These are phyloP conservation scores for Silybum marianum DNA, from an alignment of 129 eudicot genomes.

Conservation along the genomic window DNA sequence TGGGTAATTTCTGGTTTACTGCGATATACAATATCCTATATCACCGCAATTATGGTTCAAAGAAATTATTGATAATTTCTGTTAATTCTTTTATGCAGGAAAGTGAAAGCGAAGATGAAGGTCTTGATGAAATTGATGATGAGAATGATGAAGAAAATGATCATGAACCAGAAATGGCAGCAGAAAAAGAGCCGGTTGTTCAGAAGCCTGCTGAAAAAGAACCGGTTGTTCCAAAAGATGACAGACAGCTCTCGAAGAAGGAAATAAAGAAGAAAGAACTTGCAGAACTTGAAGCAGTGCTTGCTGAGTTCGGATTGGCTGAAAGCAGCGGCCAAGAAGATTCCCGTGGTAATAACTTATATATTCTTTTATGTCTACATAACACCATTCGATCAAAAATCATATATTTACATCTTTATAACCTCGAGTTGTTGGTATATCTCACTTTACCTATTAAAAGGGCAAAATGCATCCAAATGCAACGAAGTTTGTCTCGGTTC, in stretches of 20 bases:
- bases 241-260: conserved; percentile 90
- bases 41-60: background rate
- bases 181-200: conserved; percentile 44
- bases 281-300: conserved; percentile 89
- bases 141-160: conserved; percentile 84
- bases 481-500: background rate
- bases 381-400: background rate
- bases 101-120: conserved; percentile 92
- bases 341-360: conserved; percentile 40
- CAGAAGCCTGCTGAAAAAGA: conserved; percentile 54
- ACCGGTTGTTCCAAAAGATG: conserved; percentile 63
- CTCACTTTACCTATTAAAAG: background rate
- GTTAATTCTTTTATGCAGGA: conserved; percentile 45
- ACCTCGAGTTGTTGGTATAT: background rate
- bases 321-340: conserved; percentile 51
- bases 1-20: background rate
- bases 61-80: background rate
- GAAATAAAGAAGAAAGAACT: conserved; percentile 90
- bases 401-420: background rate
- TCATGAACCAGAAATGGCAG: conserved; percentile 55
- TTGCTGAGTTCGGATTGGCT: conserved; percentile 71
- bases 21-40: background rate
- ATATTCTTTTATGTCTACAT: background rate
- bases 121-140: conserved; percentile 69
- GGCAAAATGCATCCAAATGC: background rate